Evolutionary conservation across 1,139 yeast genomes (phyloP).

Genomic region (Candida anutae): DNA sequence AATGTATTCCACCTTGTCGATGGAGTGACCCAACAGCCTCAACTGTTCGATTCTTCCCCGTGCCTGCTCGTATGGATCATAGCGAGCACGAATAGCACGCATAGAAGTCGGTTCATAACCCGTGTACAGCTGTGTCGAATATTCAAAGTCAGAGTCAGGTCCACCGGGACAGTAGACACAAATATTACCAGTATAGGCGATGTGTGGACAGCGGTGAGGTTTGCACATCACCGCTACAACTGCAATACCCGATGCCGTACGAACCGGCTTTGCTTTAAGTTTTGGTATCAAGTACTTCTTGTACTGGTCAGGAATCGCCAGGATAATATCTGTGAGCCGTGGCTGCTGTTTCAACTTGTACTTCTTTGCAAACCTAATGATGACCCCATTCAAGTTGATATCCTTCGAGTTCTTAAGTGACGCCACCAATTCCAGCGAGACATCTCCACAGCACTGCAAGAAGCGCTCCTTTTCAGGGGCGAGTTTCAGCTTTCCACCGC

Average conservation of each 20-base stretch:
- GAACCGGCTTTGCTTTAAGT: slow-evolving; percentile 92
- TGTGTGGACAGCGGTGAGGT: slow-evolving; percentile 98
- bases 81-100: slow-evolving; percentile 97
- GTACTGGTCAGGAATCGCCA: slow-evolving; percentile 93
- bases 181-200: slow-evolving; percentile 96
- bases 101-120: slow-evolving; percentile 99
- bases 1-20: slow-evolving; percentile 94
- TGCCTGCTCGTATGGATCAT: slow-evolving; percentile 98
- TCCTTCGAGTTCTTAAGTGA: slow-evolving; percentile 71
- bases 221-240: slow-evolving; percentile 99
- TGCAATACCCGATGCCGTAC: slow-evolving; percentile 98
- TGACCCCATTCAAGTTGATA: slow-evolving; percentile 83
- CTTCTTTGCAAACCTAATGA: slow-evolving; percentile 79
- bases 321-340: slow-evolving; percentile 85
- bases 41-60: slow-evolving; percentile 96
- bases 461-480: slow-evolving; percentile 91
- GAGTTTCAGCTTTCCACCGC: slow-evolving; percentile 42
- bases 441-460: slow-evolving; percentile 87
- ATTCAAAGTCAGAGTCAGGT: slow-evolving; percentile 96
- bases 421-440: slow-evolving; percentile 78
- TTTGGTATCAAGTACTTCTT: slow-evolving; percentile 88
- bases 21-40: slow-evolving; percentile 90
- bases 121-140: slow-evolving; percentile 95
- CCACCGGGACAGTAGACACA: slow-evolving; percentile 99
- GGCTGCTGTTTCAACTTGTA: slow-evolving; percentile 91